A percentile compares a stretch with the other conserved stretches of the same genome.
phyloP scores from a whole-genome alignment of 352 stramenopile species.

The Phytopythium aichiense region DNA sequence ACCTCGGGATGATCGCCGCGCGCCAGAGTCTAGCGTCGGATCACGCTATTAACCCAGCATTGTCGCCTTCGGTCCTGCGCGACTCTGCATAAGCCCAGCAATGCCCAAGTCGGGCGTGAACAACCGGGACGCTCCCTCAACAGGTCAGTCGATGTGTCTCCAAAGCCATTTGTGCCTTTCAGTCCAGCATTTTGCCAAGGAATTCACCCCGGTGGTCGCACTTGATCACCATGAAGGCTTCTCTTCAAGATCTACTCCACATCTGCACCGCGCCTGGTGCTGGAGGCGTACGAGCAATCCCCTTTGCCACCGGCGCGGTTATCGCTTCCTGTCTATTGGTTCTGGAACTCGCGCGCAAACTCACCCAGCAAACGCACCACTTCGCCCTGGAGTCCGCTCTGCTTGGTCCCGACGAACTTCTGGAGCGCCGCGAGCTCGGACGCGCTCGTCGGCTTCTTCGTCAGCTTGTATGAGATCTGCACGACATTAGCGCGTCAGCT shows the following conservation, averaged over 20 bases:
- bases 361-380: slow-evolving; percentile 51
- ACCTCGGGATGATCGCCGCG: slow-evolving; percentile 74
- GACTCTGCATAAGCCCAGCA: slow-evolving; percentile 12
- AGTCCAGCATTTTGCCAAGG: background rate
- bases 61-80: slow-evolving; percentile 36
- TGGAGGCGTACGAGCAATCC: background rate
- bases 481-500: background rate
- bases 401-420: slow-evolving; percentile 42
- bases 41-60: slow-evolving; percentile 54
- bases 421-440: slow-evolving; percentile 42
- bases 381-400: slow-evolving; percentile 58
- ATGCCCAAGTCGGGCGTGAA: background rate
- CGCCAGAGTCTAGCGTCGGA: slow-evolving; percentile 62
- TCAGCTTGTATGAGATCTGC: slow-evolving; percentile 55
- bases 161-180: background rate
- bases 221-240: background rate
- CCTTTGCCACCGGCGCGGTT: background rate
- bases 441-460: slow-evolving; percentile 41
- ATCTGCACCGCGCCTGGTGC: background rate
- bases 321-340: slow-evolving; percentile 39
- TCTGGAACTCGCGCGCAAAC: slow-evolving; percentile 63
- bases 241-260: slow-evolving; percentile 1
- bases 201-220: background rate
- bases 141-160: background rate
- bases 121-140: background rate